phyloP scores from a whole-genome alignment of 1,139 yeast genomes.

The Taiozyma onychis region DNA sequence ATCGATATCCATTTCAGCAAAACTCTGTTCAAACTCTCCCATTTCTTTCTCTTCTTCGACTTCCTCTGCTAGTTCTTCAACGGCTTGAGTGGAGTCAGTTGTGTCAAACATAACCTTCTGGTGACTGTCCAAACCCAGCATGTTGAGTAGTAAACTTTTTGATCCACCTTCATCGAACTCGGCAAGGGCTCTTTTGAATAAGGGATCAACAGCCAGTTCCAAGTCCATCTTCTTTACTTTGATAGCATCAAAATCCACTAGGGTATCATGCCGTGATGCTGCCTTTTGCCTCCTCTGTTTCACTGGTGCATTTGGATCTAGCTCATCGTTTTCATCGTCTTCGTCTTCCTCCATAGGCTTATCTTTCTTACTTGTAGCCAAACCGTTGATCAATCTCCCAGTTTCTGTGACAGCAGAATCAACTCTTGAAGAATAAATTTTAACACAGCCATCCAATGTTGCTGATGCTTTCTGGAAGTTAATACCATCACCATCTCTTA shows the following conservation, averaged over 20 bases:
- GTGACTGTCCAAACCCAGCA: constrained; percentile 37
- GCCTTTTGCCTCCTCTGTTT: constrained; percentile 35
- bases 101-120: constrained; percentile 36
- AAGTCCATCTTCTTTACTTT: constrained; percentile 66
- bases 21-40: constrained; percentile 15
- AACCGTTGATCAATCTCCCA: constrained; percentile 79
- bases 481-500: constrained; percentile 55
- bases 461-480: constrained; percentile 77
- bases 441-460: constrained; percentile 81
- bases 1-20: constrained; percentile 30
- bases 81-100: constrained; percentile 23
- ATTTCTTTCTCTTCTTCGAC: constrained; percentile 12
- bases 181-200: constrained; percentile 82
- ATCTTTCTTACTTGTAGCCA: constrained; percentile 37
- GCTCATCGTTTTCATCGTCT: constrained; percentile 26
- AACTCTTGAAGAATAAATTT: constrained; percentile 78
- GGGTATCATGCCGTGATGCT: constrained; percentile 37
- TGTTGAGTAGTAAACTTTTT: constrained; percentile 70
- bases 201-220: constrained; percentile 79
- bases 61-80: constrained; percentile 15
- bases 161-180: constrained; percentile 98
- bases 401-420: constrained; percentile 92
- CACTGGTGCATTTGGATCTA: constrained; percentile 29
- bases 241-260: constrained; percentile 57
- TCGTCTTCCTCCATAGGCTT: constrained; percentile 30